phyloP scores from a whole-genome alignment of 2,329 filamentous ascomycete genomes.

The Triangularia verruculosa region DNA sequence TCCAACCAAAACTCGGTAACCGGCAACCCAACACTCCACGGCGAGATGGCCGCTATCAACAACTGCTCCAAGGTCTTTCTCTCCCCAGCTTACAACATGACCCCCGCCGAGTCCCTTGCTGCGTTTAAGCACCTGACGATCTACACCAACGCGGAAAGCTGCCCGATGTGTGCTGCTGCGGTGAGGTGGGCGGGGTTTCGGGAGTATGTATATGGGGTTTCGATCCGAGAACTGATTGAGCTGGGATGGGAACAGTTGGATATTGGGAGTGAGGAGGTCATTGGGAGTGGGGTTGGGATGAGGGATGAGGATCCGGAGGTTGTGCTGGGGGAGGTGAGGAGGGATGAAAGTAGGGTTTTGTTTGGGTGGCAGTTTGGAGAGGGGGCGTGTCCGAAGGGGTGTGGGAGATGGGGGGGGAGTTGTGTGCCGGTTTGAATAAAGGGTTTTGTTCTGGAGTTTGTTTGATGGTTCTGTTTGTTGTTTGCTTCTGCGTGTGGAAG shows the following conservation, averaged over 20 bases:
- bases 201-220: conserved; percentile 54
- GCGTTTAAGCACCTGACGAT: conserved; percentile 48
- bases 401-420: conserved; percentile 9
- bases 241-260: conserved; percentile 52
- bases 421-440: conserved; percentile 3
- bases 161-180: conserved; percentile 56
- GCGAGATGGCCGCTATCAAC: conserved; percentile 53
- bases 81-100: conserved; percentile 43
- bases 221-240: conserved; percentile 43
- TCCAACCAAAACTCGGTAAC: conserved; percentile 42
- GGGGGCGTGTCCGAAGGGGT: conserved; percentile 19
- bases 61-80: conserved; percentile 51
- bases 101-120: conserved; percentile 37
- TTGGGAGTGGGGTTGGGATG: conserved; percentile 41
- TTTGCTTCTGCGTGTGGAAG: too few species aligned
- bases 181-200: conserved; percentile 55
- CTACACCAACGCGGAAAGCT: conserved; percentile 57
- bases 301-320: conserved; percentile 36
- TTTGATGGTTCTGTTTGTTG: too few species aligned
- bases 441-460: too few species aligned
- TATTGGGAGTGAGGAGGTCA: conserved; percentile 45
- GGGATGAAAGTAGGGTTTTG: conserved; percentile 51
- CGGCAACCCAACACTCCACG: conserved; percentile 50
- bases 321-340: conserved; percentile 42
- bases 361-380: conserved; percentile 54